Evolutionary conservation across 495 filamentous ascomycete genomes (phyloP).

Genomic region (Niebla homalea): DNA sequence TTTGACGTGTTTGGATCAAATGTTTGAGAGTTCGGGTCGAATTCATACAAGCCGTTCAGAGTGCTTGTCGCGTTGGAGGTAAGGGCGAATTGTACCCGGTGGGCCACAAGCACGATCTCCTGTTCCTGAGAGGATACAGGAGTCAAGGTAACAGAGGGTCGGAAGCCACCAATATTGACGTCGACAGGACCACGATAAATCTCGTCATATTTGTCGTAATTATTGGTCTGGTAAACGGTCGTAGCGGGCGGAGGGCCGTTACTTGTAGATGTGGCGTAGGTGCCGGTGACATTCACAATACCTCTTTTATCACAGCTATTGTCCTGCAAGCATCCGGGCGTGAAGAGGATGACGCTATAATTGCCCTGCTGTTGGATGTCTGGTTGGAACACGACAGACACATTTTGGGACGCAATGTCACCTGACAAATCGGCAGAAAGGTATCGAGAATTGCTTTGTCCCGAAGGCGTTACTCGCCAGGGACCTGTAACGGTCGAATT

Average conservation of each 20-base stretch:
- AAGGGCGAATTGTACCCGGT: conserved; percentile 65
- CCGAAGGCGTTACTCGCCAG: conserved; percentile 54
- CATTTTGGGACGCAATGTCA: conserved; percentile 35
- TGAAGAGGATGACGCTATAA: conserved; percentile 78
- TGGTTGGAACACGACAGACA: conserved; percentile 63
- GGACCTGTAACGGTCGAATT: conserved; percentile 53
- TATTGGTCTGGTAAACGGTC: conserved; percentile 71
- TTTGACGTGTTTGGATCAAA: conserved; percentile 51
- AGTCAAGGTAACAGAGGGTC: conserved; percentile 66
- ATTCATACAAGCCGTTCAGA: conserved; percentile 87
- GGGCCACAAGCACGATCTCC: conserved; percentile 65
- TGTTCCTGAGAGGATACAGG: conserved; percentile 53
- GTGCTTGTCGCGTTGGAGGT: conserved; percentile 49
- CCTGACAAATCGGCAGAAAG: conserved; percentile 50
- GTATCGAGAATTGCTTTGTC: conserved; percentile 56
- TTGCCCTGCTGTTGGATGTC: conserved; percentile 82
- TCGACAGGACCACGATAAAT: conserved; percentile 79
- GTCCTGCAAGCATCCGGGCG: conserved; percentile 77
- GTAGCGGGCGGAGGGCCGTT: conserved; percentile 29
- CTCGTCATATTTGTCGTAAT: conserved; percentile 87
- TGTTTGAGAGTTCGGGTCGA: conserved; percentile 48
- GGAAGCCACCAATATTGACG: conserved; percentile 56
- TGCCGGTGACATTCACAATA: conserved; percentile 64
- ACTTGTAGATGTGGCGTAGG: conserved; percentile 38
- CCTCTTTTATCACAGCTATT: conserved; percentile 62